Evolutionary conservation across 2,329 filamentous ascomycete species (phyloP), one percentile per base, ranked within the genome.

Genomic region (Penicillium corylophilum): DNA sequence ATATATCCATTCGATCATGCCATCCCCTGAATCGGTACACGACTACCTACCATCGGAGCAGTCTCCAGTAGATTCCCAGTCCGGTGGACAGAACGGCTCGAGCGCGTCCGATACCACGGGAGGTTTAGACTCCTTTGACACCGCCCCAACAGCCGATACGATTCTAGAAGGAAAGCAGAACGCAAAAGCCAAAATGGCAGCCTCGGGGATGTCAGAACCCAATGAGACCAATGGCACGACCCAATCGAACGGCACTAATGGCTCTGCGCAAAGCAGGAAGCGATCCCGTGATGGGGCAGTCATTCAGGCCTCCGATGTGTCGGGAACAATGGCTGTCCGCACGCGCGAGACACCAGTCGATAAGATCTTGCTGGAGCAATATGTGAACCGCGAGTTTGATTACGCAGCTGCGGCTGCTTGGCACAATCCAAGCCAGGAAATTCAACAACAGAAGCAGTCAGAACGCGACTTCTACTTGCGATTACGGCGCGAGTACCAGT

Each of bases 401-500:
- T 79, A 85, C 63, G 78, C 79, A 23, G 80, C 83, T 28, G 72
- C 85, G 53, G 67, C 72, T 33, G 74, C 75, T 8, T 74, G 73
- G 47, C 77, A 81, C 40, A 77, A 80, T 46, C 77, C 79, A 31
- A 79, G 78, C 47, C 80, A 82, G 56, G 77, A 80, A 44, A 72
- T 85, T 50, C 80, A 86, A 58, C 79, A 80, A 59, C 78, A 83
- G 60, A 87, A 86, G 73, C 82, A 82, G 59, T 78, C 82, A 44
- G 86, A 88, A 72, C 81, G 85, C 53, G 81, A 86, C 54, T 86
- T 90, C 67, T 90, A 93, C 77, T 79, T 83, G 52, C 72, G 79
- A 44, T 68, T 90, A 60, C 74, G 88, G 79, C 72, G 83, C 79
- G 75, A 81, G 45, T 77, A 80, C 40, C 76, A 79, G 42, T 65